Base-by-base conservation (phyloP, 2,329 filamentous ascomycete genomes). In the Byssochlamys sp. region DNA sequence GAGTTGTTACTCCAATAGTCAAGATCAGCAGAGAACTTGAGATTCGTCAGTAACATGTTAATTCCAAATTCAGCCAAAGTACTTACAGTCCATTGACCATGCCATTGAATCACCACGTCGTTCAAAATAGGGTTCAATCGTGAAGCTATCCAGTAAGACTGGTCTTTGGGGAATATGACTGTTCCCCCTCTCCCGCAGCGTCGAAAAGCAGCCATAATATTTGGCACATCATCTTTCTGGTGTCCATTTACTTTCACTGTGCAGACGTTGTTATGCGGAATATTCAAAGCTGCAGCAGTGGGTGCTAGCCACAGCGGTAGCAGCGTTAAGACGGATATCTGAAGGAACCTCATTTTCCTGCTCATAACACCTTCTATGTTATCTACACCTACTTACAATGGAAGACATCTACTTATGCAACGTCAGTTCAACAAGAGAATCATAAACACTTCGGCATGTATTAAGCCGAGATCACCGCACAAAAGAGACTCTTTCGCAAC, bases 1-100 rank as follows among this genome's bases (percentile, higher is more conserved):
- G 77, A 76, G 59, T 82, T 78, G 52, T 77, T 75, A 54, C 80
- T 73, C 81, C 81, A 83, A 66, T 82, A 82, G 19, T 67, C 65
- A n/a, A 82, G 67, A 63, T 83, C 71, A 52, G 78, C 73, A 1
- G 78, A 80, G 60, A 80, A 75, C 73, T 77, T 58, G 14, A 39
- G 5, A 25, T 6, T 50, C 12, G 24, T 28, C 24, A 24, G 14
- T 28, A 49, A 55, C 19, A 59, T 35, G 4, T 45, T 31, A 28
- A 5, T 2, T 14, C 31, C 19, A 7, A 26, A 14, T 19, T 12
- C 29, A 3, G 50, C 27, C 52, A 28, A 55, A 29, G 33, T 4
- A 48, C 68, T 53, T 66, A 78, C 77, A 50, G 72, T 75, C 80
- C 80, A 83, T 52, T 74, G 68, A 1, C 80, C 81, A 26, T 68